A percentile compares a stretch with the other conserved stretches of the same genome.
Evolutionary conservation across 208 protist genomes (phyloP).

Genomic region (Leishmania lainsoni): DNA sequence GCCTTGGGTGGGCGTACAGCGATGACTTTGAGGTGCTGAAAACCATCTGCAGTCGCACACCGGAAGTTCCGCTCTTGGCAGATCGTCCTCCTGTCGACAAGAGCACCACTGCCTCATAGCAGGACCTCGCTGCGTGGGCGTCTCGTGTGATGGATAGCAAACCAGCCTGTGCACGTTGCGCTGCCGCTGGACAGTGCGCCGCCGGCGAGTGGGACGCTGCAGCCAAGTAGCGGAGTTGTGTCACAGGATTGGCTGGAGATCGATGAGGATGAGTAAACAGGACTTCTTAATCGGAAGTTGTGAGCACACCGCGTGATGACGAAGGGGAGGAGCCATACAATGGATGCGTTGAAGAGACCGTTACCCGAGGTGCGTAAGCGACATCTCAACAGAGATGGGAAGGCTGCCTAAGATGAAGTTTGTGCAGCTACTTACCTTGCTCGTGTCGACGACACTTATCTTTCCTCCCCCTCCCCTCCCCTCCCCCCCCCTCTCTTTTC

Average conservation of each 20-base stretch:
- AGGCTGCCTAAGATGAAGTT: not conserved
- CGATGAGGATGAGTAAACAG: not conserved
- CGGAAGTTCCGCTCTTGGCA: slow-evolving; percentile 17
- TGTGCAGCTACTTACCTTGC: not conserved
- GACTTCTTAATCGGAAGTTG: not conserved
- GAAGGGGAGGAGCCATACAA: not conserved
- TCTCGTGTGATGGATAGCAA: not conserved
- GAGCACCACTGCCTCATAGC: slow-evolving; percentile 7
- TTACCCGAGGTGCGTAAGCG: not conserved
- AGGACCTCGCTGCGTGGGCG: not conserved
- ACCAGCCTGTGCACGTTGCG: not conserved
- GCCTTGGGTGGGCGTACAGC: slow-evolving; percentile 59
- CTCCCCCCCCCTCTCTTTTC: not conserved
- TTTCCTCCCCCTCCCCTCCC: not conserved
- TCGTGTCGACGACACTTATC: not conserved
- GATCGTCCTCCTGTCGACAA: not conserved
- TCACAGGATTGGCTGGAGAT: not conserved
- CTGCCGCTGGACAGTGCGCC: not conserved
- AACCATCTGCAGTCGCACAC: not conserved
- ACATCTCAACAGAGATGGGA: not conserved
- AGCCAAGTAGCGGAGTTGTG: not conserved
- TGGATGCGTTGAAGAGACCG: not conserved
- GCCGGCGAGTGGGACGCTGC: not conserved
- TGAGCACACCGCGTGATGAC: not conserved
- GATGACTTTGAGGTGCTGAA: slow-evolving; percentile 64